These are phyloP conservation scores for Selaginella tamariscina DNA, from an alignment of 75 land plant species.

Conservation along the genomic window DNA sequence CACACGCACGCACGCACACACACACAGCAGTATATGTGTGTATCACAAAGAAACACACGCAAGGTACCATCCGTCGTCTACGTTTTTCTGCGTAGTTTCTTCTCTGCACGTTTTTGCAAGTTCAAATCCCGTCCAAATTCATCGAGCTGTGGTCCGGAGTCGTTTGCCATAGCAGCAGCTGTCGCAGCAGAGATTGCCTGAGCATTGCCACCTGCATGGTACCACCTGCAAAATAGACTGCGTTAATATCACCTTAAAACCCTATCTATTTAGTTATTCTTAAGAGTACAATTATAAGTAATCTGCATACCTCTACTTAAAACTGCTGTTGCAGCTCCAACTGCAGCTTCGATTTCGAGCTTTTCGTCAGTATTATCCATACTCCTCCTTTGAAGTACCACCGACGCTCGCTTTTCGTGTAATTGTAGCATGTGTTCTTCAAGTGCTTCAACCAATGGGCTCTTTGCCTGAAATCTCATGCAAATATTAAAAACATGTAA, in stretches of 20 bases:
- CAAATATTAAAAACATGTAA: not conserved
- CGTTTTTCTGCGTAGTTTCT: slow-evolving; percentile 58
- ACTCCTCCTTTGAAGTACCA: slow-evolving; percentile 51
- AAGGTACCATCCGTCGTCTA: too few relatives aligned
- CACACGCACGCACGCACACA: too few relatives aligned
- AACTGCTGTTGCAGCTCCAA: slow-evolving; percentile 60
- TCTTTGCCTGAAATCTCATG: slow-evolving; percentile 46
- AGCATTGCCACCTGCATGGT: slow-evolving; percentile 35
- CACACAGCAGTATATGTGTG: too few relatives aligned
- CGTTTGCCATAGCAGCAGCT: slow-evolving; percentile 39
- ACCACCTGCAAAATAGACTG: too few relatives aligned
- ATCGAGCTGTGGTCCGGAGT: slow-evolving; percentile 39
- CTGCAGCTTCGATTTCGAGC: slow-evolving; percentile 66
- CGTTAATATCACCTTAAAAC: too few relatives aligned
- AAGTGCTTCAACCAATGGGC: slow-evolving; percentile 75
- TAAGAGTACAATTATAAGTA: too few relatives aligned
- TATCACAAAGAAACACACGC: too few relatives aligned
- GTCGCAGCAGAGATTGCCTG: slow-evolving; percentile 36
- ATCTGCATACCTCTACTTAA: slow-evolving; percentile 51
- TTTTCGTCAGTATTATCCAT: slow-evolving; percentile 69
- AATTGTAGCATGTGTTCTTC: slow-evolving; percentile 93
- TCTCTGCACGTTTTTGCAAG: slow-evolving; percentile 61
- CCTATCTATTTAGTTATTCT: too few relatives aligned
- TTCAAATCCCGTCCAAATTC: slow-evolving; percentile 90
- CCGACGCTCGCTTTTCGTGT: slow-evolving; percentile 73